Base-by-base conservation (phyloP, 2,329 filamentous ascomycete genomes). In the Ophiostoma pallidulum region DNA sequence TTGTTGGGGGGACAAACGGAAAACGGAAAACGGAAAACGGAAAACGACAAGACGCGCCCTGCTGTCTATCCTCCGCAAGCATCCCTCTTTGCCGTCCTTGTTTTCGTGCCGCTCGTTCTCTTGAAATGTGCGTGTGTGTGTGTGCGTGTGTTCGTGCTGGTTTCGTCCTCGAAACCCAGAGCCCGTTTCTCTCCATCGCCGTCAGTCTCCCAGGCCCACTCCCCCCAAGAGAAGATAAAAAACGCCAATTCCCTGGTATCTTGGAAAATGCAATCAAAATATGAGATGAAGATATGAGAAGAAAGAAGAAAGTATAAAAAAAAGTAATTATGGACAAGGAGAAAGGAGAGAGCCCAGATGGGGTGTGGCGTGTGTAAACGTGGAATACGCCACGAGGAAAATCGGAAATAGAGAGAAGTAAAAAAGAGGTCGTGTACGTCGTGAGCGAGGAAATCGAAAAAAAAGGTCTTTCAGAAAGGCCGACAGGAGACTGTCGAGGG, bases 221-320 rank as follows among this genome's bases (percentile, higher is more conserved):
- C 44, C 43, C 39, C 36, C 40, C 31, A 36, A n/a, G n/a, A n/a
- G n/a, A n/a, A n/a, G n/a, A n/a, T n/a, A n/a, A n/a, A 32, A 58
- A 69, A 69, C 66, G 65, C 66, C 66, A 53, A 41, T 61, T 51
- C 53, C 62, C 60, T 70, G 67, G 67, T 70, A 70, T 70, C 65
- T 66, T 59, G 58, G 46, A 20, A 62, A 56, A 65, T 60, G 58
- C 59, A 62, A 66, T 62, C n/a, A n/a, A n/a, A n/a, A n/a, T n/a
- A 61, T 61, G 61, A 51, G 38, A 39, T 39, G 50, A 39, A 28
- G 37, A 38, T 48, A 48, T 24, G 44, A 41, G 26, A 39, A 39
- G 13, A 41, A 41, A 57, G 54, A 40, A 54, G 59, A n/a, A n/a
- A n/a, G n/a, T n/a, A n/a, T n/a, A n/a, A n/a, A n/a, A n/a, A n/a